Conservation (phyloP, 1,139 yeast species). For the Taphrina flavorubra region DNA sequence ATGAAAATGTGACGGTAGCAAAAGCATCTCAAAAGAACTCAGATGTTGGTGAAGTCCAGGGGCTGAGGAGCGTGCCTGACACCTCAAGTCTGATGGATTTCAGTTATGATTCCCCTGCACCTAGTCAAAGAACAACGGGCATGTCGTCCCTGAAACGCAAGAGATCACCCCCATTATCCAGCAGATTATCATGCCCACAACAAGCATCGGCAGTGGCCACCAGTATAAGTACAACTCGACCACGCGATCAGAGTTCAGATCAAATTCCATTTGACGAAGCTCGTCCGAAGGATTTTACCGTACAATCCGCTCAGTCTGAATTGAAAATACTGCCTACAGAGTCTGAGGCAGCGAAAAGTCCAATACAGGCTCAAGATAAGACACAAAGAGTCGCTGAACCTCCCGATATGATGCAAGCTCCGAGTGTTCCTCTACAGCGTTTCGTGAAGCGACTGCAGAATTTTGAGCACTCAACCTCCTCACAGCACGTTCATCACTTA, state of each 20-base stretch:
- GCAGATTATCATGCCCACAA: neutral
- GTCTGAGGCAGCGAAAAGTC: neutral
- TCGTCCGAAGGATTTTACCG: too few species aligned
- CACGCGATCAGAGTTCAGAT: too few species aligned
- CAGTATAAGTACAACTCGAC: too few species aligned
- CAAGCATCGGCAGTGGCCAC: too few species aligned
- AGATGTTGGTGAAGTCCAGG: neutral
- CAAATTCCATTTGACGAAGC: too few species aligned
- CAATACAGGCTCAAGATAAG: neutral
- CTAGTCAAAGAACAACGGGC: neutral
- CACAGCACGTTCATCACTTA: slow-evolving; percentile 11
- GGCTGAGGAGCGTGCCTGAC: neutral
- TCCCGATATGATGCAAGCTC: neutral
- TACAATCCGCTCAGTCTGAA: too few species aligned
- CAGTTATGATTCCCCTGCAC: neutral
- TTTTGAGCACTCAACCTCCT: slow-evolving; percentile 23
- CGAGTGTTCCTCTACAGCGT: slow-evolving; percentile 13
- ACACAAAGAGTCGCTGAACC: neutral
- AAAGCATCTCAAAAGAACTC: neutral
- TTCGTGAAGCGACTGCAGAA: slow-evolving; percentile 22
- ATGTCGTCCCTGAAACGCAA: neutral
- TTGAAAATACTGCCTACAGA: too few species aligned
- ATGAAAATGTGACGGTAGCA: neutral
- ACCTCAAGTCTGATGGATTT: slow-evolving; percentile 7
- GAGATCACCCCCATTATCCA: neutral